phyloP scores from a whole-genome alignment of 495 filamentous ascomycete genomes.

The Hypoxylon fragiforme region DNA sequence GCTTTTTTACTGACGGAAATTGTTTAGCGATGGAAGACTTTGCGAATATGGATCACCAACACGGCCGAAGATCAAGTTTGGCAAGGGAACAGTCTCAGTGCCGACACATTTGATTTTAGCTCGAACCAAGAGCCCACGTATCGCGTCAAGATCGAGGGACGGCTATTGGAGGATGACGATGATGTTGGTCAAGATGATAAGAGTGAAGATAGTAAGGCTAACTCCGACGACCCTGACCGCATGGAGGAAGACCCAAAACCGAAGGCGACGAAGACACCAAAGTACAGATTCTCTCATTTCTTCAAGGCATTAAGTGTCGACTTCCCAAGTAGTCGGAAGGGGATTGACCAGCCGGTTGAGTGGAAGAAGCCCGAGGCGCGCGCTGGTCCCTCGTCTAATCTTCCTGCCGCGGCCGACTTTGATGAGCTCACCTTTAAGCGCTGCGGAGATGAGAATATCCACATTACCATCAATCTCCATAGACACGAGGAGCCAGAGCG shows the following conservation, averaged over 20 bases:
- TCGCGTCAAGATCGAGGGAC: constrained; percentile 89
- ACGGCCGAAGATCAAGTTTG: constrained; percentile 93
- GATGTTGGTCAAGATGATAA: constrained; percentile 63
- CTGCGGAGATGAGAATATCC: constrained; percentile 87
- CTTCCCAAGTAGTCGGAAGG: constrained; percentile 66
- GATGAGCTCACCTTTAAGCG: constrained; percentile 91
- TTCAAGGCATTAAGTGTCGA: constrained; percentile 91
- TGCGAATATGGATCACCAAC: constrained; percentile 95
- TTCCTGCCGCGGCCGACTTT: constrained; percentile 70
- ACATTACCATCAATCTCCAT: constrained; percentile 84
- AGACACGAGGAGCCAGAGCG: constrained; percentile 85
- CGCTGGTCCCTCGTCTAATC: constrained; percentile 54
- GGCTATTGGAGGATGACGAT: constrained; percentile 77
- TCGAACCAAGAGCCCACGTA: constrained; percentile 72
- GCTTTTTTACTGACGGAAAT: constrained; percentile 7
- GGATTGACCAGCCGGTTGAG: constrained; percentile 50
- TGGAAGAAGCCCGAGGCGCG: constrained; percentile 61
- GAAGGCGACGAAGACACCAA: constrained; percentile 46
- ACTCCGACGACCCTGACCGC: constrained; percentile 46
- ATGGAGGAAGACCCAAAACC: constrained; percentile 64
- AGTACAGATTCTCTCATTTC: constrained; percentile 83
- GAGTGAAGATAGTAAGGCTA: constrained; percentile 49
- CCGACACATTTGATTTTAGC: constrained; percentile 74
- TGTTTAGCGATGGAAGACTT: constrained; percentile 69
- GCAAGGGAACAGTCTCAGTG: constrained; percentile 70